Base-by-base conservation (phyloP, 2,329 filamentous ascomycete genomes). In the Diaporthe aspalathi region DNA sequence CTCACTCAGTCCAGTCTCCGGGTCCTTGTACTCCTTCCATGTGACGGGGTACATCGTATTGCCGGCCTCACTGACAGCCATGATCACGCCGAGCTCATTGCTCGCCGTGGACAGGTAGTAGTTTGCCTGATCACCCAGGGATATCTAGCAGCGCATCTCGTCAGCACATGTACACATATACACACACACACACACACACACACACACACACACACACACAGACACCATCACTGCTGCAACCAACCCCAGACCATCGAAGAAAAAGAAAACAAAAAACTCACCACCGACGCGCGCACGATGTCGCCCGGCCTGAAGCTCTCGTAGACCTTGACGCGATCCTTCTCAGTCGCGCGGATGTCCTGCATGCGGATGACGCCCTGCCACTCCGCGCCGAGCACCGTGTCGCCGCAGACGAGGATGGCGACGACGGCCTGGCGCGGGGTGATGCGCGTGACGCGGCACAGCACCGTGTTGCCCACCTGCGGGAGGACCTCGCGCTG, bases 11-110 rank as follows among this genome's bases (percentile, higher is more conserved):
- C 94, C 94, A 8, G 92, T 97, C 78, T 92, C 90, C 0, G 91
- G 90, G 84, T 98, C 95, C 78, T 89, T 89, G 84, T 97, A 97
- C 83, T 98, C 95, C 84, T 92, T 97, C 96, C 96, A 99, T 81
- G 92, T 97, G 69, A 97, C 89, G 2, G 96, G 95, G 77, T 93
- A 92, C 94, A 98, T 97, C 76, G 93, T 89, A 82, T 97, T 95
- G 1, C 95, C 95, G 2, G 88, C 89, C 80, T 97, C 94, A 79
- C 94, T 97, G 76, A 89, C 92, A 12, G 95, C 96, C 90, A 98
- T 93, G 49, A 99, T 93, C 71, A 98, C 95, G 2, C 96, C 96
- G 50, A 97, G 86, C 79, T 97, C 93, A 81, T 99, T 98, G 75
- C 90, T 90, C 35, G 94, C 94, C 1, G 96, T 99, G 32, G 92